Base-by-base conservation (phyloP, 2,329 filamentous ascomycete species). In the Aureobasidium sp. region DNA sequence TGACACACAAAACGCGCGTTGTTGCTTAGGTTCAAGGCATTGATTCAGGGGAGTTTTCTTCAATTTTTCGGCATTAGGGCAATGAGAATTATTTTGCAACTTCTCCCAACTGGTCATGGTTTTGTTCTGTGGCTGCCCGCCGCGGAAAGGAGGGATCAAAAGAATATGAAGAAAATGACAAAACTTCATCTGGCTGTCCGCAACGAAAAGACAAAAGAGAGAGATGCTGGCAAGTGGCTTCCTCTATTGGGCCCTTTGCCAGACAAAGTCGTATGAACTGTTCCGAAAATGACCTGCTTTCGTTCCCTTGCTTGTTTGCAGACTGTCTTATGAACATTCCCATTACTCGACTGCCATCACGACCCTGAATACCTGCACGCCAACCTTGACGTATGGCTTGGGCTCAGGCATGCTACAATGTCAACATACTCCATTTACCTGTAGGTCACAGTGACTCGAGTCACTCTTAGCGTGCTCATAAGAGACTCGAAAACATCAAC, bases 201-300 rank as follows among this genome's bases (percentile, higher is more conserved):
- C 9, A 55, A 26, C 20, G 26, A 42, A 20, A 42, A 55, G 27
- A 55, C 36, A 41, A 42, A 46, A 36, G 53, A 47, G 39, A 48
- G 42, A 48, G 32, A 55, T 13, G 32, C 17, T n/a, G 39, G 20
- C 26, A 48, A 58, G 42, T 48, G 32, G 41, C 42, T 47, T 48
- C 42, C 13, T 58, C 41, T 37, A 47, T n/a, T 41, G 32, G 29
- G 26, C 55, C 36, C 20, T 46, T 29, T 47, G 27, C 29, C 42
- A 58, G 55, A 48, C 42, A 58, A 58, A 58, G 55, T 58, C 55
- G 55, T 58, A 58, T 58, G 55, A 58, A 58, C 55, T 58, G 55
- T 58, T 58, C 55, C 23, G 42, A 47, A 48, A 58, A n/a, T 58
- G 55, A 58, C 42, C 10, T 58, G 29, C n/a, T 26, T 58, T 27